Evolutionary conservation across 2,329 filamentous ascomycete genomes (phyloP), one percentile per base, ranked within the genome.

Genomic region (Ilyonectria destructans): DNA sequence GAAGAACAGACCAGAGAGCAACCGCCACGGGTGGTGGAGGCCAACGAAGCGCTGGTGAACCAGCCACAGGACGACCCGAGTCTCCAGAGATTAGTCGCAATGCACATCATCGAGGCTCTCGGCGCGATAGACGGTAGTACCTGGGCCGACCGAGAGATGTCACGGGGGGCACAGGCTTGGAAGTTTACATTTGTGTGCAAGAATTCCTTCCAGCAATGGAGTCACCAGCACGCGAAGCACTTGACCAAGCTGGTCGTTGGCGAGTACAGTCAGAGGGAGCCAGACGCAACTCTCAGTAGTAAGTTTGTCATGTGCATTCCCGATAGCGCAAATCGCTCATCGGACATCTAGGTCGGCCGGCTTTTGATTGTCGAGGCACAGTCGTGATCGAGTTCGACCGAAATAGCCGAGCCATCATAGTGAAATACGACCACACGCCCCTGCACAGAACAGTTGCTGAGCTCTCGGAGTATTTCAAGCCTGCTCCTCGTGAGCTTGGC

Each of bases 301-400:
- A 80, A 71, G 83, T 72, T 21, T 21, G 49, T 9, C 37, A n/a
- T 57, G 31, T 46, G 33, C 19, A 31, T 19, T 23, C 21, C 10
- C n/a, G 6, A 4, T 17, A 17, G 12, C 9, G 13, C 17, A 12
- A 26, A 13, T 10, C 60, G 48, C 29, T 68, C 29, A 37, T 19
- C 8, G 19, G 55, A 33, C 29, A 37, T 19, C 13, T 69, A 88
- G 86, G 79, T 31, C 86, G 88, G 15, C 88, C 88, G 58, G 88
- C 88, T 0, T 90, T 89, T 69, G 87, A 90, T 71, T 90, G 88
- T 67, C 83, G 86, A 43, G 88, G 88, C 19, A 80, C 81, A 0
- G 76, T 90, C 19, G 82, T 78, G 2, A 82, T 90, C 49, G 76
- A 82, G 1, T 90, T 90, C 69, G 82, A 83, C 7, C 85, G 83